Percentiles rank a stretch among this genome's conserved stretches.
Evolutionary conservation across 768 basidiomycete genomes (phyloP).

Genomic region (Leccinum olivaceopallidum): DNA sequence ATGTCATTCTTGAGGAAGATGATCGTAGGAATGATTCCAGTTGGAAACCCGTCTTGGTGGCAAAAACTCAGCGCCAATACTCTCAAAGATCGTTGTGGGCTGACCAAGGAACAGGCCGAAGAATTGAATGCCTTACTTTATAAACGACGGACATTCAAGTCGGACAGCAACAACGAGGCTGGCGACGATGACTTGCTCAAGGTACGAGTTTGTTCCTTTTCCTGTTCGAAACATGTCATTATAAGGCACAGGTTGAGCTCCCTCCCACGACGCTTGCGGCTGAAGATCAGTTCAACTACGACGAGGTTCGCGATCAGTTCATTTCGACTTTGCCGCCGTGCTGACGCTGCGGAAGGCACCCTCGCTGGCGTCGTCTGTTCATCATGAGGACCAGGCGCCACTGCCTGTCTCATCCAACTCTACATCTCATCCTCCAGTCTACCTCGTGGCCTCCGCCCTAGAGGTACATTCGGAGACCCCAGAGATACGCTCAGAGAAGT

Average conservation of each 20-base stretch:
- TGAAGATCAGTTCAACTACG: not conserved
- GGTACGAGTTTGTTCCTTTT: not conserved
- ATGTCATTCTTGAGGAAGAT: no score
- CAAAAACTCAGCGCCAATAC: not conserved
- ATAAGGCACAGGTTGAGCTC: not conserved
- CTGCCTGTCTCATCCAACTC: no score
- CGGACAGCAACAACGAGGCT: not conserved
- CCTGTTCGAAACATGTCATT: not conserved
- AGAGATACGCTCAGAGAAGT: no score
- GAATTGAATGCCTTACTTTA: conserved; percentile 6
- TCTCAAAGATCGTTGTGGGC: conserved; percentile 14
- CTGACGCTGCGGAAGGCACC: no score
- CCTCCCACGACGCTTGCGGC: not conserved
- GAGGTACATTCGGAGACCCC: no score
- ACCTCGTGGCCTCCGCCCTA: no score
- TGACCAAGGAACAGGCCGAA: conserved; percentile 12
- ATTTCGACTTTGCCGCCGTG: no score
- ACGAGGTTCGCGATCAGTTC: not conserved
- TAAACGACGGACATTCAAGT: not conserved
- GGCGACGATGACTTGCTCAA: not conserved
- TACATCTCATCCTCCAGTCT: no score
- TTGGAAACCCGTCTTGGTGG: no score
- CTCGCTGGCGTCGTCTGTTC: no score
- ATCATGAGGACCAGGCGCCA: no score
- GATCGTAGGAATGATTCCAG: no score